Base-by-base conservation (phyloP, 1,284 basidiomycete species). In the Ceratobasidium sp. region DNA sequence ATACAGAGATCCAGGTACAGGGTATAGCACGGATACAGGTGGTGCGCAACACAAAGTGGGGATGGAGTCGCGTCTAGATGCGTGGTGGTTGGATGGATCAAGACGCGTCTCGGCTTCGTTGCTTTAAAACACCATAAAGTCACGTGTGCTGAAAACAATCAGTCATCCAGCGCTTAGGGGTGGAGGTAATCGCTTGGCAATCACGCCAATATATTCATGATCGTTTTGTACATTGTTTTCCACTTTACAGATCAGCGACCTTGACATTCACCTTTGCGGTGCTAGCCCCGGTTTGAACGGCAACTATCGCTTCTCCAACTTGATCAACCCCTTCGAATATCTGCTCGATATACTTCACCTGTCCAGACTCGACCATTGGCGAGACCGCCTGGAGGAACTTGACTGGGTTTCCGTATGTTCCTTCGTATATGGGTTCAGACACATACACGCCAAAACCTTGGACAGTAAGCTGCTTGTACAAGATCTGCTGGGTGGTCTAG, bases 371-470 rank as follows among this genome's bases (percentile, higher is more conserved):
- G 21, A 75, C 71, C 30, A 76, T 36, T 14, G 61, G 62, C 16
- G 53, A 21, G 9, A 71, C n/a, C 10, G 46, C 70, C 14, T 69
- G 30, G 23, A 72, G 43, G 67, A 76, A 75, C 32, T 57, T 60
- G 55, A 74, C 71, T 12, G 58, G 62, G 39, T 72, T 70, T 8
- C 30, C 43, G 10, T 12, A 10, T 18, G 45, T 39, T 2, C 67
- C 67, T n/a, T 70, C 67, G 26, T 45, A 43, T 41, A 23, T 36
- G 23, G 59, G 50, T 67, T 78, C 76, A 45, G 75, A 64, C 45
- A 71, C 73, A 45, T 57, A 52, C 26, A 77, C 76, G 41, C 77
- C 74, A 73, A 78, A 77, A 3, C 77, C 77, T 48, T 71, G 59
- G 52, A 78, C 69, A 28, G 58, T 74, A 64, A 73, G 71, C 39